Evolutionary conservation across 495 filamentous ascomycete species (phyloP).

Genomic region (Penicillium psychrofluorescens): DNA sequence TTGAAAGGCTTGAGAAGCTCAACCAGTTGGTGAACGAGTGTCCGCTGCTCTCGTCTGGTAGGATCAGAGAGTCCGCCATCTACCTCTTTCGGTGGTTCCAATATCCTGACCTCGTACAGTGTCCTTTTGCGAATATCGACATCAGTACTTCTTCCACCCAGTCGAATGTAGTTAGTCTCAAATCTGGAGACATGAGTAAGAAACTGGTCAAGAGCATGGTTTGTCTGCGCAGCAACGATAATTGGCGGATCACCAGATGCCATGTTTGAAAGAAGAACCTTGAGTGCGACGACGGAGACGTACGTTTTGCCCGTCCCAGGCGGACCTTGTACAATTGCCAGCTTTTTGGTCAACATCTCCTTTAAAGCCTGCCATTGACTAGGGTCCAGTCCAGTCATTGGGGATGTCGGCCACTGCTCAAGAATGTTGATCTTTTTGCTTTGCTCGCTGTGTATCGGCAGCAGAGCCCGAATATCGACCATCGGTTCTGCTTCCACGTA

Average conservation of each 20-base stretch:
- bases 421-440: constrained; percentile 36
- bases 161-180: constrained; percentile 62
- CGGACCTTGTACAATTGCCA: constrained; percentile 84
- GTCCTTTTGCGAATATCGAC: constrained; percentile 58
- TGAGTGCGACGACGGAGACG: constrained; percentile 65
- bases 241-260: constrained; percentile 58
- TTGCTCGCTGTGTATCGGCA: constrained; percentile 6
- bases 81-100: constrained; percentile 12
- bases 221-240: constrained; percentile 78
- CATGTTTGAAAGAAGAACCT: constrained; percentile 58
- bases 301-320: constrained; percentile 89
- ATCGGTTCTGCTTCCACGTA: constrained; percentile 42
- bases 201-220: constrained; percentile 88
- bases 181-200: constrained; percentile 58
- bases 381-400: constrained; percentile 51
- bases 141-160: constrained; percentile 72
- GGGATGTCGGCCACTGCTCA: constrained; percentile 39
- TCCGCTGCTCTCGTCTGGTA: constrained; percentile 34
- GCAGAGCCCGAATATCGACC: constrained; percentile 38
- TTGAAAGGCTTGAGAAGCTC: constrained; percentile 43
- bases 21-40: constrained; percentile 36
- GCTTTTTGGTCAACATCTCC: constrained; percentile 60
- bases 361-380: constrained; percentile 64
- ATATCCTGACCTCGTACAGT: constrained; percentile 51
- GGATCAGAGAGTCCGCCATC: constrained; percentile 21